phyloP scores from a whole-genome alignment of 2,329 filamentous ascomycete genomes.

The Clarireedia monteithiana region DNA sequence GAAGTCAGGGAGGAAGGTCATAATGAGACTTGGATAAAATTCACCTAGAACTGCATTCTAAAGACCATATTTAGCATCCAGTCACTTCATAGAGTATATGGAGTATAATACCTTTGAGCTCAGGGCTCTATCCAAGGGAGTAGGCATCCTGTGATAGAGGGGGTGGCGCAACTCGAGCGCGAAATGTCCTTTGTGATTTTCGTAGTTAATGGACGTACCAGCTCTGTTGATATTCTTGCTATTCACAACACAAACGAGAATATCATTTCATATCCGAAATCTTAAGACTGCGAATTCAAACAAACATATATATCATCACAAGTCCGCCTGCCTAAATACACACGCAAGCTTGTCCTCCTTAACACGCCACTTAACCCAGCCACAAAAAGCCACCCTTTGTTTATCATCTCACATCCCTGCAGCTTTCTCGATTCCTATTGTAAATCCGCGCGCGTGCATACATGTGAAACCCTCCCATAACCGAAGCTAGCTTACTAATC shows the following conservation, averaged over 20 bases:
- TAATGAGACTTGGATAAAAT: background rate
- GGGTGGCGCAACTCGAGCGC: conserved; percentile 3
- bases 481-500: conserved; percentile 13
- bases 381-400: background rate
- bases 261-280: too few relatives aligned
- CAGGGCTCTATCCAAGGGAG: conserved; percentile 58
- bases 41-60: conserved; percentile 66
- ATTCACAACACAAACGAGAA: too few relatives aligned
- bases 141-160: conserved; percentile 49
- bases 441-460: background rate
- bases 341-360: background rate
- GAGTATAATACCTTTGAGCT: conserved; percentile 53
- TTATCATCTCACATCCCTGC: background rate
- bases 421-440: background rate
- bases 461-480: conserved; percentile 5
- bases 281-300: too few relatives aligned
- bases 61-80: conserved; percentile 4
- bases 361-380: background rate
- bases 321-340: background rate
- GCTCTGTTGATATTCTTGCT: too few relatives aligned
- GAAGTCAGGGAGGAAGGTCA: conserved; percentile 2
- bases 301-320: background rate
- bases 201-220: too few relatives aligned
- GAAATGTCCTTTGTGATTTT: too few relatives aligned
- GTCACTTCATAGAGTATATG: background rate